Evolutionary conservation across 371 early-diverging fungal genomes (phyloP).

Genomic region (Funneliformis caledonium): DNA sequence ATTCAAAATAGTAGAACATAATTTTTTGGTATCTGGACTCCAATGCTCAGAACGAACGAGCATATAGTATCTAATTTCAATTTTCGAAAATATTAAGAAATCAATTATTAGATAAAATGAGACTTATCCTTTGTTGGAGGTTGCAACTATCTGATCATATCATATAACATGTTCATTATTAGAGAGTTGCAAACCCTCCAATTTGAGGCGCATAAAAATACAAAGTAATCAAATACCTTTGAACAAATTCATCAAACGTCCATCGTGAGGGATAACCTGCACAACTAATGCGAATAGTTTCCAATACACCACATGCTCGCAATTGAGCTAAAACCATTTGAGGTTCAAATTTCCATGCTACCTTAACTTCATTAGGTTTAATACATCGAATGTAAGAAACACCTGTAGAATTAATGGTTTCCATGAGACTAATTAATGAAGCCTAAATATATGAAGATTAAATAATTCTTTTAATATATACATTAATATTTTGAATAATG

Average conservation of each 20-base stretch:
- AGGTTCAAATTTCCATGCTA: constrained; percentile 88
- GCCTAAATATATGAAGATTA: constrained; percentile 56
- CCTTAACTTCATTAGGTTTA: constrained; percentile 95
- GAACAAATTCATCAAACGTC: constrained; percentile 91
- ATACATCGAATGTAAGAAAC: constrained; percentile 98
- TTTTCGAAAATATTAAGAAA: neutral
- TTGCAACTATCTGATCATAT: no score
- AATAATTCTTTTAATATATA: neutral
- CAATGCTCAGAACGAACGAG: constrained; percentile 77
- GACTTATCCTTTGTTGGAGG: no score
- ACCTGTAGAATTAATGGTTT: constrained; percentile 89
- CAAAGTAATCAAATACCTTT: constrained; percentile 53
- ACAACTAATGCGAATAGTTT: constrained; percentile 98
- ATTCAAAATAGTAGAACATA: constrained; percentile 71
- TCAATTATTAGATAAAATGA: neutral
- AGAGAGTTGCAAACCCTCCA: no score
- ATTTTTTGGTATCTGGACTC: constrained; percentile 63
- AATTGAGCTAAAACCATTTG: constrained; percentile 94
- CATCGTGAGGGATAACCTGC: constrained; percentile 98
- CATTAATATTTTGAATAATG: neutral
- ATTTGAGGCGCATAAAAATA: neutral
- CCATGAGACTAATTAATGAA: constrained; percentile 91
- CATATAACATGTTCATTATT: no score
- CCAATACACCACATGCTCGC: constrained; percentile 99
- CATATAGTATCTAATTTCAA: constrained; percentile 69